These are phyloP conservation scores for Ceratocystis lukuohia DNA, from an alignment of 2,329 filamentous ascomycete genomes.

Conservation along the genomic window DNA sequence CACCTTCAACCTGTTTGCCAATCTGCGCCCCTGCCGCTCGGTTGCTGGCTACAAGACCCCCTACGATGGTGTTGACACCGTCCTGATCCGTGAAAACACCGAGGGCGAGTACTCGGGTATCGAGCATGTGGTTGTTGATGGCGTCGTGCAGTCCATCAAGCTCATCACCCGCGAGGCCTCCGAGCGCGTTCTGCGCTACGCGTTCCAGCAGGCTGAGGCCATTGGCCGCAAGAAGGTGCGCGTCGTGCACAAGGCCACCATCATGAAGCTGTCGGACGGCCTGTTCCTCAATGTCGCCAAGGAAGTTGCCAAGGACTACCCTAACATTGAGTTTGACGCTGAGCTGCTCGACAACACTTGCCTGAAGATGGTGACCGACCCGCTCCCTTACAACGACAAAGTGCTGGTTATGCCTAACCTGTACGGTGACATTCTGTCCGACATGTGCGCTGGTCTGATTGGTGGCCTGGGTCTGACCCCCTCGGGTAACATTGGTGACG, in stretches of 20 bases:
- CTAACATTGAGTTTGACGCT: slow-evolving; percentile 87
- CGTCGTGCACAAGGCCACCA: slow-evolving; percentile 98
- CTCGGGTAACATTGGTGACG: slow-evolving; percentile 96
- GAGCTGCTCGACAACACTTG: slow-evolving; percentile 99
- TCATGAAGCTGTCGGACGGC: slow-evolving; percentile 99
- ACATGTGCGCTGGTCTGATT: slow-evolving; percentile 98
- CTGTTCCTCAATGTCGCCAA: slow-evolving; percentile 84
- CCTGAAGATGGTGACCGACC: slow-evolving; percentile 96
- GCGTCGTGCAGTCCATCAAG: slow-evolving; percentile 98
- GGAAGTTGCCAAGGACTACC: slow-evolving; percentile 88
- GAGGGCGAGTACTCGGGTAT: slow-evolving; percentile 99
- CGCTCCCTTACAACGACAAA: slow-evolving; percentile 95
- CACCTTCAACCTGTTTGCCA: slow-evolving; percentile 99
- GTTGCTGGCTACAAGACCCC: slow-evolving; percentile 97
- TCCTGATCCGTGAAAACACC: slow-evolving; percentile 98
- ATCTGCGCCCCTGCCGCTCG: slow-evolving; percentile 93
- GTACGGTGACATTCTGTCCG: slow-evolving; percentile 98
- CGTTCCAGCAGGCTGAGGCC: slow-evolving; percentile 93
- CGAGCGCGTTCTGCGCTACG: slow-evolving; percentile 90
- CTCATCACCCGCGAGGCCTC: slow-evolving; percentile 91
- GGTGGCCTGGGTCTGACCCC: slow-evolving; percentile 94
- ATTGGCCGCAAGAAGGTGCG: slow-evolving; percentile 92
- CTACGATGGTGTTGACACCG: slow-evolving; percentile 92
- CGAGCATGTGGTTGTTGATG: slow-evolving; percentile 94
- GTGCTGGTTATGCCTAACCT: slow-evolving; percentile 96